Conservation (phyloP, 257 asterid genomes). For the Asclepias syriaca region DNA sequence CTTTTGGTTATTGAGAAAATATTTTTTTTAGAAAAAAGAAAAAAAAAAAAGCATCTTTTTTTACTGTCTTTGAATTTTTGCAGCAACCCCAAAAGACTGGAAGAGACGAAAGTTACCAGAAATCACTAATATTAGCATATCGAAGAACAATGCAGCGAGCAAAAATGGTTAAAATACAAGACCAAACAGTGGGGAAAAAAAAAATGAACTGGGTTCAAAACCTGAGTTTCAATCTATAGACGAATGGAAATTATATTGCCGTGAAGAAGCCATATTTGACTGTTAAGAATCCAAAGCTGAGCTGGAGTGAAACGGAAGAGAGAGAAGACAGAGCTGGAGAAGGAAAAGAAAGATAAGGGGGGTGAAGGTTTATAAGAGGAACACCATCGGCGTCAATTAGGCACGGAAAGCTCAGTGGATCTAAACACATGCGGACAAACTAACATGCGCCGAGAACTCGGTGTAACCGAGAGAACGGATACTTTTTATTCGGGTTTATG, state of each 20-base stretch:
- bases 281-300: not conserved
- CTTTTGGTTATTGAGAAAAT: not conserved
- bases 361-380: constrained; percentile 32
- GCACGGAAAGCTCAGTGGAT: constrained; percentile 6
- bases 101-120: not conserved
- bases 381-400: constrained; percentile 39
- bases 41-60: not conserved
- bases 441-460: constrained; percentile 23
- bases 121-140: not conserved
- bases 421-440: not conserved
- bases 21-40: not conserved
- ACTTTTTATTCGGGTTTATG: constrained; percentile 9
- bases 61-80: not conserved
- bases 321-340: constrained; percentile 2
- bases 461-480: constrained; percentile 6
- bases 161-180: not conserved
- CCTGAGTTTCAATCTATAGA: not conserved
- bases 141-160: not conserved
- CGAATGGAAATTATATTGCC: not conserved
- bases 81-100: not conserved
- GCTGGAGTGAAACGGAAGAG: not conserved
- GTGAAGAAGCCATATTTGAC: not conserved
- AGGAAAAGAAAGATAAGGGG: constrained; percentile 12
- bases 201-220: not conserved
- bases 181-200: not conserved